Conservation (phyloP, 257 asterid genomes). For the Verbena officinalis region DNA sequence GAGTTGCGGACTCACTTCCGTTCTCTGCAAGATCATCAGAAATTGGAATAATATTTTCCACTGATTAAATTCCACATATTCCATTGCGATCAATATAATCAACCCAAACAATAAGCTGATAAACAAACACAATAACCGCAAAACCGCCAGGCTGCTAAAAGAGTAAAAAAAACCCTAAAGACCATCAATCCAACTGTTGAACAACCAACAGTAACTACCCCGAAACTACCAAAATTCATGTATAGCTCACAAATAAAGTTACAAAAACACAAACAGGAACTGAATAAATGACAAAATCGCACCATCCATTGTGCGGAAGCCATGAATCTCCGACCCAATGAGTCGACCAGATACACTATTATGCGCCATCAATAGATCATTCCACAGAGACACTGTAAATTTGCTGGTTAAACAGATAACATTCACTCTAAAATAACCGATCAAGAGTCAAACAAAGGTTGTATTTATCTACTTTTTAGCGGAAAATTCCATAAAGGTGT, state of each 20-base stretch:
- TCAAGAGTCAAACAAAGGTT: conserved; percentile 10
- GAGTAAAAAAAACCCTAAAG: conserved; percentile 23
- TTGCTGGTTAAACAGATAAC: not conserved
- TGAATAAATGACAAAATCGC: conserved; percentile 10
- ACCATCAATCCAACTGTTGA: conserved; percentile 31
- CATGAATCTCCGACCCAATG: conserved; percentile 82
- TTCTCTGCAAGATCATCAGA: conserved; percentile 14
- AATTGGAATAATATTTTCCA: not conserved
- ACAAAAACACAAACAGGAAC: conserved; percentile 13
- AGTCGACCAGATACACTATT: conserved; percentile 41
- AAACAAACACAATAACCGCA: not conserved
- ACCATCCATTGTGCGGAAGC: conserved; percentile 85
- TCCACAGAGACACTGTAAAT: conserved; percentile 20
- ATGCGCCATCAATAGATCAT: conserved; percentile 53
- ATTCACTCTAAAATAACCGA: not conserved
- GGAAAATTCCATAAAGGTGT: not conserved
- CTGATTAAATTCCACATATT: conserved; percentile 10
- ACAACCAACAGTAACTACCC: conserved; percentile 11
- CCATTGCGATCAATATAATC: conserved; percentile 18
- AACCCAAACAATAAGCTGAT: not conserved
- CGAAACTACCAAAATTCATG: conserved; percentile 15
- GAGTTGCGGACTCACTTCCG: conserved; percentile 18
- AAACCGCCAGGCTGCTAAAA: not conserved
- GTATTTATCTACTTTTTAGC: not conserved
- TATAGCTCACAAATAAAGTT: conserved; percentile 7